Percentiles rank a stretch among this genome's conserved stretches.
phyloP scores from a whole-genome alignment of 2,329 filamentous ascomycete species.

The Pseudogymnoascus sp. region DNA sequence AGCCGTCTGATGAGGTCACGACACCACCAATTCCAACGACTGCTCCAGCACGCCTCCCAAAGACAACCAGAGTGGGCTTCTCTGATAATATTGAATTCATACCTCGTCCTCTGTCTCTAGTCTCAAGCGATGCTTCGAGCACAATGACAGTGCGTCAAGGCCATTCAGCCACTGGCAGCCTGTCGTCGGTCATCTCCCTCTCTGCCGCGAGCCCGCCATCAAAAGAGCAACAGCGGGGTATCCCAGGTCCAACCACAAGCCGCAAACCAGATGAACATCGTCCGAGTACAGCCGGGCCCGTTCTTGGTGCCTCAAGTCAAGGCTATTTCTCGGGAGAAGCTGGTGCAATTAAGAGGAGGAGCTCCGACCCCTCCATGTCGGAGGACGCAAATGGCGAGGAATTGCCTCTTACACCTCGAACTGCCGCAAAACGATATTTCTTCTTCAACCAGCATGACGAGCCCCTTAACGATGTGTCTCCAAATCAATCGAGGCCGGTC shows the following conservation, averaged over 20 bases:
- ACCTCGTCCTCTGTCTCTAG: conserved; percentile 70
- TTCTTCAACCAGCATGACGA: conserved; percentile 55
- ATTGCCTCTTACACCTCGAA: conserved; percentile 40
- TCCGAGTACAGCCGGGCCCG: conserved; percentile 64
- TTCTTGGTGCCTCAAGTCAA: conserved; percentile 42
- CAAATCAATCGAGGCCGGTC: conserved; percentile 39
- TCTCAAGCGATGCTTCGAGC: conserved; percentile 77
- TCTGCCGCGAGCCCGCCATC: conserved; percentile 36
- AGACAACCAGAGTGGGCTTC: conserved; percentile 67
- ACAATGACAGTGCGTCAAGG: conserved; percentile 58
- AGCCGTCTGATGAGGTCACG: conserved; percentile 7
- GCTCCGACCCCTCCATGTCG: neutral
- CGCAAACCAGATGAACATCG: conserved; percentile 41
- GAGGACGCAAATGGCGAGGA: conserved; percentile 1
- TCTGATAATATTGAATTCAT: conserved; percentile 79
- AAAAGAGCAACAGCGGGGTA: conserved; percentile 33
- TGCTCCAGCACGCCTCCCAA: conserved; percentile 21
- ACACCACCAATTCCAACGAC: conserved; percentile 5
- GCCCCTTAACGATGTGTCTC: conserved; percentile 33
- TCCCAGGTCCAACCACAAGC: conserved; percentile 31
- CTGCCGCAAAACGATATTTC: conserved; percentile 50
- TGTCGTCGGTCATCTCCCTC: conserved; percentile 68
- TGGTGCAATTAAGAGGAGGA: neutral
- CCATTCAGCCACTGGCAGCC: conserved; percentile 69
- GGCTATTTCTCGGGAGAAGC: neutral